Evolutionary conservation across 257 asterid species (phyloP).

Genomic region (Solanum piurae): DNA sequence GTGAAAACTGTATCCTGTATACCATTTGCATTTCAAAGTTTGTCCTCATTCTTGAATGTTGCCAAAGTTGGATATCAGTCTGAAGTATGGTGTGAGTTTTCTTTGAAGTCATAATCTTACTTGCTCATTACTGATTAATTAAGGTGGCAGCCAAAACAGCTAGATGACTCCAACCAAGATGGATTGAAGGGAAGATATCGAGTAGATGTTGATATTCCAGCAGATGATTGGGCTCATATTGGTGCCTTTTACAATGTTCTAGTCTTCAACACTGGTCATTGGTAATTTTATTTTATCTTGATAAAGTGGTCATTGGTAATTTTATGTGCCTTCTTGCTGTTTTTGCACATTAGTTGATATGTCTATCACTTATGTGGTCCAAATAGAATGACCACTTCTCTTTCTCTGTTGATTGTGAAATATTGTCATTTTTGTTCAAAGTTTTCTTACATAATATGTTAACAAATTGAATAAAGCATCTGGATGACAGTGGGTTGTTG

Average conservation of each 20-base stretch:
- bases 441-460: not conserved
- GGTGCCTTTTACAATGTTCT: slow-evolving; percentile 68
- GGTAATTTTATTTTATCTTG: slow-evolving; percentile 32
- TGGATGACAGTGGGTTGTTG: not conserved
- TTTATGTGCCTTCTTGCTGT: slow-evolving; percentile 6
- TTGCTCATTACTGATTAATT: slow-evolving; percentile 44
- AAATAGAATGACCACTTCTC: not conserved
- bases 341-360: not conserved
- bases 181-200: slow-evolving; percentile 58
- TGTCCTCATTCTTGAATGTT: not conserved
- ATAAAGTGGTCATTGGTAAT: slow-evolving; percentile 66
- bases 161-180: slow-evolving; percentile 26
- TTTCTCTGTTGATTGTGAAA: not conserved
- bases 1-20: not conserved
- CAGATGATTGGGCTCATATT: slow-evolving; percentile 70
- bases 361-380: not conserved
- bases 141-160: slow-evolving; percentile 75
- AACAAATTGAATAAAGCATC: not conserved
- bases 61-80: not conserved
- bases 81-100: slow-evolving; percentile 1
- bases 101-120: slow-evolving; percentile 36
- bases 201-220: slow-evolving; percentile 82
- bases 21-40: not conserved
- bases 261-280: slow-evolving; percentile 91
- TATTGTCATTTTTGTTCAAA: not conserved